Evolutionary conservation across 1,139 yeast genomes (phyloP).

Genomic region (Sugiyamaella castrensis): DNA sequence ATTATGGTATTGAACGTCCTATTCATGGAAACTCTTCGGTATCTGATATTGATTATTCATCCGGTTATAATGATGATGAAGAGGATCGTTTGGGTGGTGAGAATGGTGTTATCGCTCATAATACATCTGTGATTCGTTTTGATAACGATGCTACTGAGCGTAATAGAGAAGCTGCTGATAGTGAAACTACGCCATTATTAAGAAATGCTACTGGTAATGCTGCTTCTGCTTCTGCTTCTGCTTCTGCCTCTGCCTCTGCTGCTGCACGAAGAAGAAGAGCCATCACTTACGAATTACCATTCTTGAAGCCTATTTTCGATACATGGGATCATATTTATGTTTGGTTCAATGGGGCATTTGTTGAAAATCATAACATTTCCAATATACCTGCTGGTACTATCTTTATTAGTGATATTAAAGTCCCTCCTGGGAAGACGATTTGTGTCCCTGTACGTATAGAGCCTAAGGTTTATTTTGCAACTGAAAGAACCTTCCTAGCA

Average conservation of each 20-base stretch:
- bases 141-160: constrained; percentile 29
- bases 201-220: constrained; percentile 14
- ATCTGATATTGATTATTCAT: constrained; percentile 40
- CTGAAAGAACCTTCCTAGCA: constrained; percentile 94
- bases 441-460: constrained; percentile 97
- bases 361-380: constrained; percentile 41
- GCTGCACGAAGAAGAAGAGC: neutral
- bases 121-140: constrained; percentile 24
- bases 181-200: constrained; percentile 34
- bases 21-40: constrained; percentile 43
- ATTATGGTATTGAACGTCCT: constrained; percentile 61
- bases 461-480: constrained; percentile 97
- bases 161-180: constrained; percentile 22
- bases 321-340: constrained; percentile 13
- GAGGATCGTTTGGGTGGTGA: constrained; percentile 21
- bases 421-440: constrained; percentile 84
- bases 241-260: neutral
- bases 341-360: constrained; percentile 32
- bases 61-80: constrained; percentile 38
- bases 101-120: constrained; percentile 9
- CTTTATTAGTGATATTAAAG: constrained; percentile 49
- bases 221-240: constrained; percentile 1
- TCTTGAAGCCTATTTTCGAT: constrained; percentile 17
- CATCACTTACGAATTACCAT: constrained; percentile 17
- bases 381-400: constrained; percentile 81